Base-by-base conservation (phyloP, 2,329 filamentous ascomycete genomes). In the Stylonectria norvegica region DNA sequence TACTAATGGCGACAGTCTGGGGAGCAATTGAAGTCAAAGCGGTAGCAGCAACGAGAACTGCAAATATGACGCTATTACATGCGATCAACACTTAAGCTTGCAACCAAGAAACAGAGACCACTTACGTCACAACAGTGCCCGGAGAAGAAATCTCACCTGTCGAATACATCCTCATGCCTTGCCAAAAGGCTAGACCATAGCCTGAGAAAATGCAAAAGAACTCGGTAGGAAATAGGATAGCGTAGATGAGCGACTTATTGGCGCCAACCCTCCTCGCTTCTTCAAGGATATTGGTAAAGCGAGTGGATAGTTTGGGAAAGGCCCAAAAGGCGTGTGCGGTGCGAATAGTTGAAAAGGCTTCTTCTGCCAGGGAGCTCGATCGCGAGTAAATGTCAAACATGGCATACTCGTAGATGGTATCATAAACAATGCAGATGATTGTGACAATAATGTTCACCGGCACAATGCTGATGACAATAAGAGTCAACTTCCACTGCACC, bases 291-390 rank as follows among this genome's bases (percentile, higher is more conserved):
- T 47, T 48, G 10, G 67, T 63, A 47, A 72, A 76, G 25, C 68
- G 65, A 3, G 47, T 49, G 0, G 65, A 58, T 23, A 76, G 52
- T 41, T 66, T 68, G 0, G 67, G 66, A 30, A 70, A 67, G 2
- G 69, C 70, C 59, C 68, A 71, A 36, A 77, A 76, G 7, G 73
- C 73, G 45, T 75, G 71, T 2, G 71, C 68, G 1, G 68, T 76
- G 5, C 70, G 63, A 25, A 75, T 69, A 15, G 67, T 72, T 2
- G 67, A 64, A 37, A 78, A 66, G 2, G 69, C 65, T 45, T 75
- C 72, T 47, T 77, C 70, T 1, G 73, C 73, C 8, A 76, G 54
- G 1, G 63, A 63, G 3, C 64, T 67, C 2, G 70, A 69, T 33
- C 62, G 55, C 5, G 64, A 62, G 48, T 73, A 69, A 16, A 69